Conservation (phyloP, 2,329 filamentous ascomycete species). For the Cercospora sp. region DNA sequence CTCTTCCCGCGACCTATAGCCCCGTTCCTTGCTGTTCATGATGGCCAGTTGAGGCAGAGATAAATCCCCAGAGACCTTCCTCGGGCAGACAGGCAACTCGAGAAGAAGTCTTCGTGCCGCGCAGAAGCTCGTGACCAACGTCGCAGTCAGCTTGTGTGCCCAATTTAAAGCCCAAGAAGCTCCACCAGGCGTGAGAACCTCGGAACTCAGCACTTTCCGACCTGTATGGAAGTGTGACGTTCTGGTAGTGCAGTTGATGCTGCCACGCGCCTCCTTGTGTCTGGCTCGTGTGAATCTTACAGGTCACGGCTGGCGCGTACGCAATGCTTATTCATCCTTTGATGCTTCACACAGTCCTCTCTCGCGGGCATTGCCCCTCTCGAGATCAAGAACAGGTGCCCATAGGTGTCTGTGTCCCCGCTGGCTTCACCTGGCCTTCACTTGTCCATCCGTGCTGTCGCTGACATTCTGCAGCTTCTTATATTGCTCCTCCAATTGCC, state of each 20-base stretch:
- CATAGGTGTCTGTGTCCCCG: not conserved
- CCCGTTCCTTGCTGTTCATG: not conserved
- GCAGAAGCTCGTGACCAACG: not conserved
- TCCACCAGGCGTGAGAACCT: not conserved
- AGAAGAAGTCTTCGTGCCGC: not conserved
- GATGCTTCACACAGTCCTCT: not conserved
- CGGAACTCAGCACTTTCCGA: not conserved
- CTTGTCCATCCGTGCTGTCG: slow-evolving; percentile 43
- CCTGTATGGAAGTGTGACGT: not conserved
- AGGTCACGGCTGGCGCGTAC: not conserved
- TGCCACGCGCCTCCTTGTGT: not conserved
- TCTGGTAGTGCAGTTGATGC: not conserved
- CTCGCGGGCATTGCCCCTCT: not conserved
- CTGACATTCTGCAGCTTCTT: slow-evolving; percentile 81
- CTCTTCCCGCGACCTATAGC: not conserved
- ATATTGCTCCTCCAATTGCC: slow-evolving; percentile 81
- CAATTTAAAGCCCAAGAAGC: not conserved
- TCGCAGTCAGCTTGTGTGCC: not conserved
- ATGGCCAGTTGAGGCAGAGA: not conserved
- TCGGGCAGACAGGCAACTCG: not conserved
- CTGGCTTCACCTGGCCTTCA: slow-evolving; percentile 23
- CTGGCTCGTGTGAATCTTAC: not conserved
- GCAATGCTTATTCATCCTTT: not conserved
- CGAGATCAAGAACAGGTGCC: not conserved
- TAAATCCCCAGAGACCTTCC: too few relatives aligned